Evolutionary conservation across 2,329 filamentous ascomycete species (phyloP).

Genomic region (Ceratocystis colombiana): DNA sequence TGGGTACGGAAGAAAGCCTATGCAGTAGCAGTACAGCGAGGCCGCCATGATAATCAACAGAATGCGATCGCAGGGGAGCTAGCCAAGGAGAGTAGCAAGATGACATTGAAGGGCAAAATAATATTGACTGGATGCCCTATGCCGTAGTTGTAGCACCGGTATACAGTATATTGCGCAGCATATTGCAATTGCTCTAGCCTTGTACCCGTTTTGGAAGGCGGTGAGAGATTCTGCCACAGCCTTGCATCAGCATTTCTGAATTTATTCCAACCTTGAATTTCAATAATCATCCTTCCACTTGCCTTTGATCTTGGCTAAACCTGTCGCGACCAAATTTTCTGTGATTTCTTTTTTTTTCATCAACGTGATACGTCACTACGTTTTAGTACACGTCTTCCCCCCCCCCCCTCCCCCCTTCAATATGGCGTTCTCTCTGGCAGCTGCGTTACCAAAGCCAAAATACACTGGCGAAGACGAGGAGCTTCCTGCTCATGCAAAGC

Average conservation of each 20-base stretch:
- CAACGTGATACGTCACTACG: background rate
- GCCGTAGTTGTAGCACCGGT: no score
- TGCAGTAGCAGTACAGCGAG: background rate
- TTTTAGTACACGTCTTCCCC: background rate
- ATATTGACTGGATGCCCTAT: no score
- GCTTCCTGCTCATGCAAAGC: constrained; percentile 56
- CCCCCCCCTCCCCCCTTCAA: background rate
- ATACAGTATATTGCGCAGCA: no score
- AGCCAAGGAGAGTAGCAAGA: no score
- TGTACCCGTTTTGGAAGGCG: constrained; percentile 6
- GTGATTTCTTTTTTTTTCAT: background rate
- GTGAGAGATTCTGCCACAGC: constrained; percentile 21
- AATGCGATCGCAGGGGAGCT: no score
- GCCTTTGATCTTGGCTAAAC: no score
- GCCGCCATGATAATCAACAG: no score
- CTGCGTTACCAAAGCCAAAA: constrained; percentile 76
- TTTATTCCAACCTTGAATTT: constrained; percentile 11
- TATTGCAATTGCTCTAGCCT: no score
- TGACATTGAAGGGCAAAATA: no score
- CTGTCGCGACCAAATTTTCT: background rate
- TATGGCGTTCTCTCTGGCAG: constrained; percentile 61
- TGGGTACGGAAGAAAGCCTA: background rate
- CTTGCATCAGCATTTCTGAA: constrained; percentile 2
- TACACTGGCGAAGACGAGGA: constrained; percentile 88
- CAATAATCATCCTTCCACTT: no score